Conservation (phyloP, 2,329 filamentous ascomycete species). For the Pseudogymnoascus verrucosus region DNA sequence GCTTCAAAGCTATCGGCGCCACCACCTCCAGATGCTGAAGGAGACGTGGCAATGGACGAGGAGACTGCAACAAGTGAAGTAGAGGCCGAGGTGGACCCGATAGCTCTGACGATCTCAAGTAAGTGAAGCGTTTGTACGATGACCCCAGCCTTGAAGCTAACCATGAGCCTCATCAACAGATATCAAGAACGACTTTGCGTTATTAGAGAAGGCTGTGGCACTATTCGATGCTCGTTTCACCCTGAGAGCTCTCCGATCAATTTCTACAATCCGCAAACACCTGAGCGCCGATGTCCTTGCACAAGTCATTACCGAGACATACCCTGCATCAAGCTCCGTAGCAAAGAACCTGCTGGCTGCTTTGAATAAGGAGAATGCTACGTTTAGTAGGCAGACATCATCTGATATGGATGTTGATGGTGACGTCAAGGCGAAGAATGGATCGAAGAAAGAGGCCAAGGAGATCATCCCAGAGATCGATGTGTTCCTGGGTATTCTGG, state of each 20-base stretch:
- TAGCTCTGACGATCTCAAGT: conserved; percentile 54
- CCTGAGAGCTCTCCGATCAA: conserved; percentile 85
- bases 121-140: conserved; percentile 22
- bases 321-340: conserved; percentile 52
- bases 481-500: conserved; percentile 77
- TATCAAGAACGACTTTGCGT: conserved; percentile 86
- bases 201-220: conserved; percentile 84
- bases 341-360: conserved; percentile 63
- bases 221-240: conserved; percentile 95
- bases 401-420: conserved; percentile 68
- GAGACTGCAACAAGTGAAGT: conserved; percentile 24
- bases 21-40: conserved; percentile 52
- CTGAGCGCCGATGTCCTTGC: conserved; percentile 74
- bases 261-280: conserved; percentile 90
- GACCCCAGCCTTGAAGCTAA: conserved; percentile 11
- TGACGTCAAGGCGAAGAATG: conserved; percentile 51
- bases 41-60: conserved; percentile 64
- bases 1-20: conserved; percentile 49
- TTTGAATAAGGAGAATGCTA: conserved; percentile 58
- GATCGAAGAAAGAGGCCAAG: conserved; percentile 56
- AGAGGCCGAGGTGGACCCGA: conserved; percentile 46
- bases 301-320: conserved; percentile 74
- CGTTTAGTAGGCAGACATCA: conserved; percentile 48
- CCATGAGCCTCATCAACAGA: conserved; percentile 45
- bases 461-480: conserved; percentile 81